Base-by-base conservation (phyloP, 75 land plant species). In the Larix kaempferi region DNA sequence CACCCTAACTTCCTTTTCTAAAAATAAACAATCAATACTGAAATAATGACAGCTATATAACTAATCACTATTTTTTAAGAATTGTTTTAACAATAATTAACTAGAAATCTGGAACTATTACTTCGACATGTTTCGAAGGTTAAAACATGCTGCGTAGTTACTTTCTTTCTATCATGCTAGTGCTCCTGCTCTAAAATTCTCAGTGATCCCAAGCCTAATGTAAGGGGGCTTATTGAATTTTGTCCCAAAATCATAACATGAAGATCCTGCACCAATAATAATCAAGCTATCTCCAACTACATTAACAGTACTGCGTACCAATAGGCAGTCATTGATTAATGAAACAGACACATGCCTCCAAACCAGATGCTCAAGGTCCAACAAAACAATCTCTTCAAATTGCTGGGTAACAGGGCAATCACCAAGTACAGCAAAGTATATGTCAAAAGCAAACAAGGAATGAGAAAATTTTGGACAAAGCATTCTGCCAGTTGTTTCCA, bases 161-260 rank as follows among this genome's bases (percentile, higher is more conserved):
- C 12, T 6, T 41, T 21, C 39, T 37, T 69, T 41, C 44, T n/a
- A 69, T 69, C 13, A 39, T 39, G 21, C 49, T 14, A 39, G 14
- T n/a, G 52, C 13, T 78, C 56, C 57, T 49, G 35, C 11, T 75
- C 41, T 13, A 57, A 61, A 67, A 76, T 75, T 8, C 76, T 56
- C 74, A 90, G n/a, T 21, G 71, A 74, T 21, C 55, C 78, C 81
- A 87, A 60, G 63, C 83, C 66, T 5, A 90, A 75, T 77, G 76
- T 81, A 71, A 89, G 76, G 23, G n/a, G 98, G 88, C 54, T 75
- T 77, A 78, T 85, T 95, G 71, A 95, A 94, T 52, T 80, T 95
- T 69, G 97, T 91, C 35, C 98, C 98, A 88, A 95, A 95, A 56
- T 96, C 98, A 92, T 88, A 95, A 61, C 98, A 95, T 58, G 94